A percentile compares a stretch with the other conserved stretches of the same genome.
These are phyloP conservation scores for Dorcoceras hygrometricum DNA, from an alignment of 257 asterid genomes.

Conservation along the genomic window DNA sequence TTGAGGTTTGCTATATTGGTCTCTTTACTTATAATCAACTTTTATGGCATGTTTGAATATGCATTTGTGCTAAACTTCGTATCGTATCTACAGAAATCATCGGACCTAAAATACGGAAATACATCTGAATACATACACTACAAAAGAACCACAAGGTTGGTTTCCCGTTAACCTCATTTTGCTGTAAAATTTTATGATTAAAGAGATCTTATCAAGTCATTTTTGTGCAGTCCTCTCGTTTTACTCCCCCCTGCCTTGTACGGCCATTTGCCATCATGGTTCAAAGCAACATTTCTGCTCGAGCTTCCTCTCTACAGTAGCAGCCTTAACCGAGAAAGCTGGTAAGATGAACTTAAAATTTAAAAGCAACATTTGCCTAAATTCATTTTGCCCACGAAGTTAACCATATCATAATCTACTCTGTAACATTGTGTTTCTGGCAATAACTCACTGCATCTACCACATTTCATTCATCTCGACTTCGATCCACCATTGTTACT, in stretches of 20 bases:
- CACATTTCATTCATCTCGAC: not conserved
- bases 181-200: not conserved
- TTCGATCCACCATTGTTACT: not conserved
- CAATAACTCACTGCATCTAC: not conserved
- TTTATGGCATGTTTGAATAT: not conserved
- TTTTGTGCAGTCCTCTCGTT: constrained; percentile 76
- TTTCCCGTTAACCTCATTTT: not conserved
- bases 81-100: constrained; percentile 56
- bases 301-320: constrained; percentile 90
- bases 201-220: not conserved
- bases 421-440: too few relatives aligned
- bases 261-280: constrained; percentile 68
- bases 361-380: not conserved
- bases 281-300: constrained; percentile 60
- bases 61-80: constrained; percentile 13
- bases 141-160: constrained; percentile 80
- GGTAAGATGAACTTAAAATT: constrained; percentile 39
- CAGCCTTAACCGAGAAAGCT: constrained; percentile 64
- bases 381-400: not conserved
- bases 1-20: constrained; percentile 54
- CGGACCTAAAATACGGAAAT: constrained; percentile 73
- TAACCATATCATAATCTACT: not conserved
- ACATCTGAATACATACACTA: constrained; percentile 59
- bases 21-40: not conserved
- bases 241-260: constrained; percentile 83